Evolutionary conservation across 441 rosid species (phyloP), one percentile per base, ranked within the genome.

Genomic region (Populus hybrid): DNA sequence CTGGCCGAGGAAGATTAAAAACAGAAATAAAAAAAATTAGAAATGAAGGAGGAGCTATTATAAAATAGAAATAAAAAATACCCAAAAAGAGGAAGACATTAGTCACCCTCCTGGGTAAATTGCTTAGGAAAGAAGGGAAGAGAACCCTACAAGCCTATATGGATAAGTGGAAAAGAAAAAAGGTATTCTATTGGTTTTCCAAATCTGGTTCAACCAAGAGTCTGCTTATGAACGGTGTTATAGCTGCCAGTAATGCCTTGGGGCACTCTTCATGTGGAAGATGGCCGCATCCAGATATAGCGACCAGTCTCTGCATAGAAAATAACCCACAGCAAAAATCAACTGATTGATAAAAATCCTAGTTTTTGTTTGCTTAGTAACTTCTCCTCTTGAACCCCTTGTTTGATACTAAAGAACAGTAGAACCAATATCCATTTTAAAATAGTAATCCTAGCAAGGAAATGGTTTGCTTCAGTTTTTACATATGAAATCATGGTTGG

Each of bases 261-360:
- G 99, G 99, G 88, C 96, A 89, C 86, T 95, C 99, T 86, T 93
- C 99, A 1, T 95, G 99, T 18, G 98, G 99, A 79, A 95, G 94
- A 87, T 95, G 99, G 40, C 99, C 99, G 53, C 99, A 93, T 74
- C 98, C 95, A 0, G 97, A 92, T 86, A 95, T 91, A 23, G 98
- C 94, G 33, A 95, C 97, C 78, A 93, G 86, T 88, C 98, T 92
- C 98, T 95, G 97, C 88, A 83, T 1, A 31, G 50, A 18, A 50
- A 71, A 79, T 21, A 64, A 72, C 31, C 11, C 50, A 33, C 28
- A 3, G 20, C 56, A 3, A 12, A 12, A 45, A 45, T 14, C 20
- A 45, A 45, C 56, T 45, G 2, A 14, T 45, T 45, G 16, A 12
- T 3, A 45, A 12, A 45, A 12, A 3, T 45, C 18, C 20, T 45